These are phyloP conservation scores for Candida khao-thaluensis DNA, from an alignment of 805 yeast genomes.

Conservation along the genomic window DNA sequence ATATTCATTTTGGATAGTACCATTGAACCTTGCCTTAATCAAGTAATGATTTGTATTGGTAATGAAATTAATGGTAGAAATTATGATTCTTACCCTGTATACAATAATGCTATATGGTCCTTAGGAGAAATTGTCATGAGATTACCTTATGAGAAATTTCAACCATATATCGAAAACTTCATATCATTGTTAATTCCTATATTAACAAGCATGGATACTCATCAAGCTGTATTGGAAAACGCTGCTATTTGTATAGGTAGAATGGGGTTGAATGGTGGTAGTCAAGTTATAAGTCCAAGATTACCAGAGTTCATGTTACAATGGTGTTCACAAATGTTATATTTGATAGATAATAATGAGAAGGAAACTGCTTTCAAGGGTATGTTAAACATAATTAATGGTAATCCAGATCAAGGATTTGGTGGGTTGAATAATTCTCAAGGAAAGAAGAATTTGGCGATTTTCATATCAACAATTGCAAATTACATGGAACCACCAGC, in stretches of 20 bases:
- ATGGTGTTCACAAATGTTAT: constrained; percentile 72
- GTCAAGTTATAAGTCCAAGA: constrained; percentile 53
- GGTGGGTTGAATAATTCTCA: constrained; percentile 44
- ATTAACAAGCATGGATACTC: constrained; percentile 53
- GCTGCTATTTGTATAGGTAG: constrained; percentile 89
- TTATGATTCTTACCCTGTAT: constrained; percentile 57
- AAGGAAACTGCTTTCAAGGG: constrained; percentile 87
- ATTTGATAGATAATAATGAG: constrained; percentile 77
- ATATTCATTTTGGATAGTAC: constrained; percentile 51
- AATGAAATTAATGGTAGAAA: constrained; percentile 60
- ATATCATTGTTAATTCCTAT: constrained; percentile 58
- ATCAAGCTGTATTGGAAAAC: constrained; percentile 74
- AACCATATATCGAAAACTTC: constrained; percentile 52
- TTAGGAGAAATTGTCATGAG: constrained; percentile 82
- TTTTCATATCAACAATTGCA: constrained; percentile 60
- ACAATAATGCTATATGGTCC: constrained; percentile 92
- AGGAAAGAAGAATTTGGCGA: constrained; percentile 47
- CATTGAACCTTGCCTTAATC: constrained; percentile 47
- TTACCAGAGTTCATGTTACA: constrained; percentile 54
- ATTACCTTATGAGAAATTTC: constrained; percentile 43
- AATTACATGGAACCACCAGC: constrained; percentile 52
- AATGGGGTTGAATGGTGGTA: constrained; percentile 60
- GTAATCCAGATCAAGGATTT: constrained; percentile 63
- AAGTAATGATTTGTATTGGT: constrained; percentile 63
- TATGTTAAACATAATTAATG: constrained; percentile 64